Evolutionary conservation across 768 basidiomycete species (phyloP).

Genomic region (Rhodotorula kratochvilovae): DNA sequence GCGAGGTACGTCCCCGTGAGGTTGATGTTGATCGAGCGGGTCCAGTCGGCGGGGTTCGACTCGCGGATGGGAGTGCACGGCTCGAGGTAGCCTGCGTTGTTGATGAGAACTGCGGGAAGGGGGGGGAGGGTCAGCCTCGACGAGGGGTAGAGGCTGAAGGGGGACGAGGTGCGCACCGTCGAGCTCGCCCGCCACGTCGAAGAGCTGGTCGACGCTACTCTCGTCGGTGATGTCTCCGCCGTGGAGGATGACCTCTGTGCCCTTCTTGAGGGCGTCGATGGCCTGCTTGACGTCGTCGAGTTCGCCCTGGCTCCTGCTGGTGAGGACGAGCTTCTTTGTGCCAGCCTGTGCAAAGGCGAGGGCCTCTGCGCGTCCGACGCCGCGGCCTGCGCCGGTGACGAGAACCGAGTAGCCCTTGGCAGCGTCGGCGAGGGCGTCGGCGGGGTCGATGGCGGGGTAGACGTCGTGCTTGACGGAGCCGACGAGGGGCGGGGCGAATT

Average conservation of each 20-base stretch:
- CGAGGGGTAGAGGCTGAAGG: too few relatives aligned
- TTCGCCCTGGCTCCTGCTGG: not conserved
- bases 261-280: not conserved
- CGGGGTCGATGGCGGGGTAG: constrained; percentile 3
- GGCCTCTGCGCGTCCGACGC: not conserved
- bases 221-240: constrained; percentile 2
- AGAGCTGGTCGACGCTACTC: constrained; percentile 10
- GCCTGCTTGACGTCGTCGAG: constrained; percentile 14
- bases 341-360: constrained; percentile 23
- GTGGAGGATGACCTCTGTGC: constrained; percentile 4
- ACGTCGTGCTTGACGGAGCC: not conserved
- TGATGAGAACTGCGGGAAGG: constrained; percentile 3
- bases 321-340: constrained; percentile 18
- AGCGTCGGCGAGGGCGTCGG: not conserved
- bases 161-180: constrained; percentile 3
- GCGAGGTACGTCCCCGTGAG: constrained; percentile 20
- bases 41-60: constrained; percentile 11
- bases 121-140: not conserved
- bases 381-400: constrained; percentile 23
- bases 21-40: constrained; percentile 6
- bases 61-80: constrained; percentile 9
- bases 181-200: constrained; percentile 15
- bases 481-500: constrained; percentile 2
- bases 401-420: constrained; percentile 16
- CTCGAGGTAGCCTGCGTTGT: constrained; percentile 29